Evolutionary conservation across 805 yeast genomes (phyloP).

Genomic region (Priceomyces carsonii): DNA sequence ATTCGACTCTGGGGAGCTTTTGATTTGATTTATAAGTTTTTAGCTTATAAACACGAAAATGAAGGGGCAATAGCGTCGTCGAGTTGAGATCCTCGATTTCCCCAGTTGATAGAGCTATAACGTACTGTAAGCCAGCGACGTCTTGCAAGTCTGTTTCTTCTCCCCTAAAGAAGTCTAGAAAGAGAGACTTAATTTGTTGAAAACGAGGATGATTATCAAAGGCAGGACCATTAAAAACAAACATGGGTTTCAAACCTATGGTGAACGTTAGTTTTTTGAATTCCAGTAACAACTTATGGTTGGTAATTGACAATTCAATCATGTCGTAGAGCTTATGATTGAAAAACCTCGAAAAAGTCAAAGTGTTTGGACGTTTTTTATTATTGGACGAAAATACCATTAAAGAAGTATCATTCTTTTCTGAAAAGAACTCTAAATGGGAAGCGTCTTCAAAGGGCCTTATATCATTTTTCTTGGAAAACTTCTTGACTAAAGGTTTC

Average conservation of each 20-base stretch:
- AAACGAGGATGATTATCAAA: slow-evolving; percentile 88
- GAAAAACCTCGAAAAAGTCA: slow-evolving; percentile 87
- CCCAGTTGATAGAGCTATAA: slow-evolving; percentile 76
- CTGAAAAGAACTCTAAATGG: slow-evolving; percentile 86
- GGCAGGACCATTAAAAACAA: slow-evolving; percentile 87
- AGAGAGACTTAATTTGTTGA: slow-evolving; percentile 82
- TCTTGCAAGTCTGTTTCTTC: slow-evolving; percentile 80
- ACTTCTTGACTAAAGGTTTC: slow-evolving; percentile 87
- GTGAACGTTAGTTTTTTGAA: slow-evolving; percentile 80
- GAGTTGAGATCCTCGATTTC: slow-evolving; percentile 76
- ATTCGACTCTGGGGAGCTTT: slow-evolving; percentile 89
- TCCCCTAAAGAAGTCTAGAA: slow-evolving; percentile 88
- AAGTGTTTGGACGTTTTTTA: slow-evolving; percentile 90
- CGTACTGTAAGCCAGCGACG: slow-evolving; percentile 92
- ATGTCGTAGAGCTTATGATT: slow-evolving; percentile 89
- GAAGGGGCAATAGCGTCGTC: slow-evolving; percentile 70
- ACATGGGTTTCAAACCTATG: slow-evolving; percentile 92
- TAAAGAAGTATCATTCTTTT: slow-evolving; percentile 89
- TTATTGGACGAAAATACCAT: slow-evolving; percentile 76
- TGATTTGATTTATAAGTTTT: slow-evolving; percentile 82
- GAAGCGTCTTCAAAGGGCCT: slow-evolving; percentile 91
- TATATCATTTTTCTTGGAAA: slow-evolving; percentile 83
- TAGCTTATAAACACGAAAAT: slow-evolving; percentile 88
- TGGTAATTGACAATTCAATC: slow-evolving; percentile 80
- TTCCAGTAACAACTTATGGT: slow-evolving; percentile 69